Evolutionary conservation across 768 basidiomycete species (phyloP).

Genomic region (Leccinellum albellum): DNA sequence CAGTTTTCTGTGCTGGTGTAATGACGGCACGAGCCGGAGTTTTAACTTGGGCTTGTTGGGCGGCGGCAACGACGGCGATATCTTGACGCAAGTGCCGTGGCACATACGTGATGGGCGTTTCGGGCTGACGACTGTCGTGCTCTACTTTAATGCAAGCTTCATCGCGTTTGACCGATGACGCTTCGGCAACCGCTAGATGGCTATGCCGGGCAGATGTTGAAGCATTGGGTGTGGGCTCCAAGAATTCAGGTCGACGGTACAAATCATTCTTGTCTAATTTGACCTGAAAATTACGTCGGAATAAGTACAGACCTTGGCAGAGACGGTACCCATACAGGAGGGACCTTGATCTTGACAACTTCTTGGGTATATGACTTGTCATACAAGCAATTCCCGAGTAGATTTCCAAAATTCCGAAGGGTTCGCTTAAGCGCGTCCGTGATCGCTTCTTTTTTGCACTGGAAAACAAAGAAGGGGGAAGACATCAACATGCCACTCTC

Average conservation of each 20-base stretch:
- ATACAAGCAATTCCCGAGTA: conserved; percentile 96
- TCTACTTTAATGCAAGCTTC: conserved; percentile 20
- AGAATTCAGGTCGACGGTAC: conserved; percentile 68
- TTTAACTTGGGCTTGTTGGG: conserved; percentile 9
- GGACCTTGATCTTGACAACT: conserved; percentile 82
- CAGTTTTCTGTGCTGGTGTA: neutral
- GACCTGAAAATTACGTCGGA: conserved; percentile 16
- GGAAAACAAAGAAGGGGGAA: neutral
- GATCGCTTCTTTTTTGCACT: conserved; percentile 99
- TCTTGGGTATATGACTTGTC: conserved; percentile 87
- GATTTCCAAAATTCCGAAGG: conserved; percentile 87
- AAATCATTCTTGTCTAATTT: conserved; percentile 68
- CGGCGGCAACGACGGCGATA: conserved; percentile 7
- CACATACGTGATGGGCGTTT: conserved; percentile 31
- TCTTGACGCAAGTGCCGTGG: conserved; percentile 40
- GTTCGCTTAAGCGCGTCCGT: conserved; percentile 93
- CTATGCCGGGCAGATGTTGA: neutral
- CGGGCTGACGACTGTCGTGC: conserved; percentile 1
- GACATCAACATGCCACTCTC: conserved; percentile 2
- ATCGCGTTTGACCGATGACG: neutral
- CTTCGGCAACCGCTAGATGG: neutral
- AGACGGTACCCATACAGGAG: conserved; percentile 51
- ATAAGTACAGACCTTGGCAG: neutral
- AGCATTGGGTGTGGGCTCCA: conserved; percentile 38
- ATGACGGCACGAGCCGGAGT: neutral